A percentile compares a stretch with the other conserved stretches of the same genome.
These are phyloP conservation scores for Sugiyamaella qingdaonensis DNA, from an alignment of 805 yeast species.

Conservation along the genomic window DNA sequence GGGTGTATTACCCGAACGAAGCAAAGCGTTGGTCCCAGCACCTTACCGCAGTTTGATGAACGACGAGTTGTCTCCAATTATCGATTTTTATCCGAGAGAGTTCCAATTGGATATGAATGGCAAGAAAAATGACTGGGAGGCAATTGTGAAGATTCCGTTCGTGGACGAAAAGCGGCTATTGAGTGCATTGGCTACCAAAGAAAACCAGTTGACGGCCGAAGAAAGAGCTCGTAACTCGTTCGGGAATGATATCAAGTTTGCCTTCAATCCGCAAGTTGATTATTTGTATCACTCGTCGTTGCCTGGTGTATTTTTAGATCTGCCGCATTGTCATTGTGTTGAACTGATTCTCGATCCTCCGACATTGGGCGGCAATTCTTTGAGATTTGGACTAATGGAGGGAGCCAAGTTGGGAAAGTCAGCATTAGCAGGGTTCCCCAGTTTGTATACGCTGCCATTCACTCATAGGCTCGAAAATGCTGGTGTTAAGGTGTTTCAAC, in stretches of 20 bases:
- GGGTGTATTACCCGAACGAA: conserved; percentile 96
- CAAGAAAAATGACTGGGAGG: conserved; percentile 96
- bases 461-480: conserved; percentile 47
- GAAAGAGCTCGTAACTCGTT: conserved; percentile 71
- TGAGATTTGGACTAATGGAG: conserved; percentile 49
- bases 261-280: conserved; percentile 71
- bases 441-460: conserved; percentile 67
- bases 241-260: conserved; percentile 66
- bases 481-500: conserved; percentile 74
- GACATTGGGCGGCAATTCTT: conserved; percentile 36
- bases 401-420: conserved; percentile 69
- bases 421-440: conserved; percentile 85
- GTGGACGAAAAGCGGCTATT: conserved; percentile 78
- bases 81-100: conserved; percentile 84
- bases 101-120: conserved; percentile 91
- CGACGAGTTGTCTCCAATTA: conserved; percentile 78
- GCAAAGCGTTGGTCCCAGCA: conserved; percentile 70
- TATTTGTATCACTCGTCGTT: conserved; percentile 68
- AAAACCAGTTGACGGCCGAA: conserved; percentile 57
- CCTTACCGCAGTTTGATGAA: conserved; percentile 79
- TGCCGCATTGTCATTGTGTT: conserved; percentile 73
- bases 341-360: conserved; percentile 58
- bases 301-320: conserved; percentile 69
- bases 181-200: conserved; percentile 66
- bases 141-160: conserved; percentile 87